Percentiles rank a stretch among this genome's conserved stretches.
Conservation (phyloP, 2,329 filamentous ascomycete genomes). For the Curvularia eragrostidis region DNA sequence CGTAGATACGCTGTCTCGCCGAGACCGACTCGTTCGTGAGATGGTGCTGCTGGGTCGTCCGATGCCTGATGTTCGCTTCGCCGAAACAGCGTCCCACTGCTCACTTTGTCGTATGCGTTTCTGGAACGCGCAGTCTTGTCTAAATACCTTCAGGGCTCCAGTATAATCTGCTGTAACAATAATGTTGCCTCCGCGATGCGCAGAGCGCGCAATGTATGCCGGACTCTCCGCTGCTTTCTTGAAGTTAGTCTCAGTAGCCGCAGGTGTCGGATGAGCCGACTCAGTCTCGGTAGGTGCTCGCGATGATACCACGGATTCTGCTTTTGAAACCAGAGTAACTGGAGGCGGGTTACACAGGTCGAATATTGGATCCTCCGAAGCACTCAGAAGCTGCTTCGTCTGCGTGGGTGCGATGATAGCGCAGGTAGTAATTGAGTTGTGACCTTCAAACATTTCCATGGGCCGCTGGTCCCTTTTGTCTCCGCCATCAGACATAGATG, state of each 20-base stretch:
- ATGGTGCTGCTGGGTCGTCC: constrained; percentile 60
- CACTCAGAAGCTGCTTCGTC: constrained; percentile 77
- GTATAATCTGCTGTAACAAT: constrained; percentile 89
- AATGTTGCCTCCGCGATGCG: constrained; percentile 84
- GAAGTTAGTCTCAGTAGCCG: constrained; percentile 45
- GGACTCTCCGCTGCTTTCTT: constrained; percentile 69
- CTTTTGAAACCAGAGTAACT: constrained; percentile 77
- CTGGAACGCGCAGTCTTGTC: constrained; percentile 86
- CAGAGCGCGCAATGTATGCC: constrained; percentile 76
- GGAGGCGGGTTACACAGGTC: constrained; percentile 96
- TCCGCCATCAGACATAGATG: constrained; percentile 61
- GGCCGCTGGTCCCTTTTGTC: constrained; percentile 80
- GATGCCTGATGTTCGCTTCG: constrained; percentile 67
- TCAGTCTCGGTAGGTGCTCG: constrained; percentile 55
- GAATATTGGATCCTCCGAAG: constrained; percentile 90
- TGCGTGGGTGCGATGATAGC: constrained; percentile 82
- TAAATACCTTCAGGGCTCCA: constrained; percentile 90
- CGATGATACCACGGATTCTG: constrained; percentile 65
- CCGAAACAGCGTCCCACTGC: constrained; percentile 80
- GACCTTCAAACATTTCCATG: constrained; percentile 88
- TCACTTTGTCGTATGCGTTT: constrained; percentile 69
- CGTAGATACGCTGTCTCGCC: constrained; percentile 55
- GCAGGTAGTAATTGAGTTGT: constrained; percentile 86
- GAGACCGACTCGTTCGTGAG: constrained; percentile 60
- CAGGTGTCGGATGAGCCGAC: constrained; percentile 42